Percentiles rank a stretch among this genome's conserved stretches.
These are phyloP conservation scores for Metarhizium guizhouense DNA, from an alignment of 2,329 filamentous ascomycete genomes.

Conservation along the genomic window DNA sequence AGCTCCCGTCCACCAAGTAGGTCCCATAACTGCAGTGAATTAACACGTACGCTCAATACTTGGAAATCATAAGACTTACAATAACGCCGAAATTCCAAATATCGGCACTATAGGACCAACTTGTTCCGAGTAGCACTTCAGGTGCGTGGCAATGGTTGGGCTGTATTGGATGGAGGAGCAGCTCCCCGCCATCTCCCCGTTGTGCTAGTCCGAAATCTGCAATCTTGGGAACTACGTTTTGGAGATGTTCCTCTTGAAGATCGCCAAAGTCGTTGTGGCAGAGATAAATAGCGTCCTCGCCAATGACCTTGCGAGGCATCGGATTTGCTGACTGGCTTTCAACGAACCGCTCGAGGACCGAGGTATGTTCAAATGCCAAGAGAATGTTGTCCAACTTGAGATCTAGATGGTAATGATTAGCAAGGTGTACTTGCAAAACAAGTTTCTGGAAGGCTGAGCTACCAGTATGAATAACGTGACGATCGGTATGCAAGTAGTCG, in stretches of 20 bases:
- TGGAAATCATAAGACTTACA: not conserved
- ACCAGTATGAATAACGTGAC: conserved; percentile 30
- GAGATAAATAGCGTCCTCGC: conserved; percentile 7
- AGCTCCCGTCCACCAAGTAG: not conserved
- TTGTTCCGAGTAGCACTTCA: conserved; percentile 1
- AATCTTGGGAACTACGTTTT: conserved; percentile 9
- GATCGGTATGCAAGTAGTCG: conserved; percentile 31
- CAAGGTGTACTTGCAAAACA: not conserved
- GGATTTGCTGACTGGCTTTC: conserved; percentile 3
- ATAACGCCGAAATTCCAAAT: not conserved
- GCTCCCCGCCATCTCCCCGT: conserved; percentile 1
- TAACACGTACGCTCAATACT: not conserved
- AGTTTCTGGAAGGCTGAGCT: not conserved
- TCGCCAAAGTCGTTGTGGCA: conserved; percentile 10
- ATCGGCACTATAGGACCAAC: conserved; percentile 2
- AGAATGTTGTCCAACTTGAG: conserved; percentile 17
- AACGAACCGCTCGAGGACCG: conserved; percentile 12
- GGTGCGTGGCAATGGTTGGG: conserved; percentile 11
- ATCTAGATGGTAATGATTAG: conserved; percentile 11
- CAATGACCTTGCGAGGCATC: conserved; percentile 8
- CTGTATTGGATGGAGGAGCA: conserved; percentile 11
- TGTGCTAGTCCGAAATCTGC: conserved; percentile 13
- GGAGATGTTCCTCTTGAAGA: conserved; percentile 4
- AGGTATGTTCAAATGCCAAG: conserved; percentile 11
- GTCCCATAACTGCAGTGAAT: not conserved